These are phyloP conservation scores for Coniochaeta prunicola DNA, from an alignment of 2,329 filamentous ascomycete genomes.

Conservation along the genomic window DNA sequence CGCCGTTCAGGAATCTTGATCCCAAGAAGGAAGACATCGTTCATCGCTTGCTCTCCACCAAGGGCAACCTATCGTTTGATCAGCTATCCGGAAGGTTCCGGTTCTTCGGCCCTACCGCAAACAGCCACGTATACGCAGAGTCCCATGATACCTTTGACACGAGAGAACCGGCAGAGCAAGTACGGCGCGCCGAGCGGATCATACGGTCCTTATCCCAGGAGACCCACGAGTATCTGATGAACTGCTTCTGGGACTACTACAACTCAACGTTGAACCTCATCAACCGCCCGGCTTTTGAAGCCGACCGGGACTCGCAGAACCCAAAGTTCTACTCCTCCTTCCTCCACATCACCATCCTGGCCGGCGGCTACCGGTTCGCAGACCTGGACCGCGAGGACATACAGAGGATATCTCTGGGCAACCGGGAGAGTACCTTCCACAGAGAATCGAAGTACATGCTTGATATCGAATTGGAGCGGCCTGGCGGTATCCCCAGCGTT, in stretches of 20 bases:
- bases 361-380: slow-evolving; percentile 44
- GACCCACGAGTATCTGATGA: slow-evolving; percentile 45
- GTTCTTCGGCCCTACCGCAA: slow-evolving; percentile 47
- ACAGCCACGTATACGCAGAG: slow-evolving; percentile 42
- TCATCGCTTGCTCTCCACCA: slow-evolving; percentile 38
- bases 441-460: slow-evolving; percentile 47
- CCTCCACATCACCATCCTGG: slow-evolving; percentile 42
- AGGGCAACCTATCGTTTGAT: slow-evolving; percentile 43
- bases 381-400: slow-evolving; percentile 42
- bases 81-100: slow-evolving; percentile 40
- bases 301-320: slow-evolving; percentile 35
- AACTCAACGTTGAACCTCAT: slow-evolving; percentile 41
- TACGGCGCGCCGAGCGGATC: slow-evolving; percentile 37
- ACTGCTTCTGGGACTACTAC: slow-evolving; percentile 43
- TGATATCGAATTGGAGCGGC: slow-evolving; percentile 43
- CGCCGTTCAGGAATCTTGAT: slow-evolving; percentile 26
- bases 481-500: slow-evolving; percentile 43
- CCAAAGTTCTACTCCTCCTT: slow-evolving; percentile 44
- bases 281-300: slow-evolving; percentile 40
- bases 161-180: slow-evolving; percentile 35
- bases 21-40: slow-evolving; percentile 39
- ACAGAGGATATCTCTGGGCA: slow-evolving; percentile 34
- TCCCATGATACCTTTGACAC: slow-evolving; percentile 24
- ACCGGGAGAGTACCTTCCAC: slow-evolving; percentile 44
- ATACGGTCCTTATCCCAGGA: slow-evolving; percentile 35